Base-by-base conservation (phyloP, 805 yeast species). In the Hanseniaspora nectarophila region DNA sequence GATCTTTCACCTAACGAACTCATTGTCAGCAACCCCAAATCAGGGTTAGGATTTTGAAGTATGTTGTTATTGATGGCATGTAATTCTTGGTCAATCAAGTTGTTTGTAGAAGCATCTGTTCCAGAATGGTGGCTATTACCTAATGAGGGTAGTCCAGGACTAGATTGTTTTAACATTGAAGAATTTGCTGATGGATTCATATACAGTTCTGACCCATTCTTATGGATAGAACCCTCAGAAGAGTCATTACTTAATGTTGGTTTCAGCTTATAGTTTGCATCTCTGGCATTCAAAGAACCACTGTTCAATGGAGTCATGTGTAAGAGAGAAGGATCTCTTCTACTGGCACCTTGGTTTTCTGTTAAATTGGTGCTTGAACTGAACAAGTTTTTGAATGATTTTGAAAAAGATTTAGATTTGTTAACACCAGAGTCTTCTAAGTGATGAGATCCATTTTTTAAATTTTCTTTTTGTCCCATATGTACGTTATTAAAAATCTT, bases 381-480 rank as follows among this genome's bases (percentile, higher is more conserved):
- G 35, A 63, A 63, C 16, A 63, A 54, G n/a, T 58, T 61, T 42
- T 61, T 61, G 9, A 63, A 46, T 2, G 66, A 61, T 38, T 56
- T 60, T 6, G 67, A 60, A 5, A 63, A 39, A 1, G 66, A 61
- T 39, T 60, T 59, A 3, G 59, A 52, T 38, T 64, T 58, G n/a
- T 57, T 52, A 13, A 58, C 38, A 10, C 33, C 33, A 28, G 16
- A 8, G 13, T 32, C 45, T 20, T 40, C 44, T 37, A 26, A 23
- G 40, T 34, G 43, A 37, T 16, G 21, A 56, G 53, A 3, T 54
- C 21, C 42, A 53, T 32, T 33, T 15, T 24, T 39, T 15, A 4
- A 38, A 18, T 4, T 26, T 23, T 7, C 43, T 29, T 21, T 43
- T 24, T 16, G 10, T 21, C 37, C 31, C 54, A 38, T 55, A 54